Evolutionary conservation across 2,329 filamentous ascomycete species (phyloP).

Genomic region (Colletotrichum sp.): DNA sequence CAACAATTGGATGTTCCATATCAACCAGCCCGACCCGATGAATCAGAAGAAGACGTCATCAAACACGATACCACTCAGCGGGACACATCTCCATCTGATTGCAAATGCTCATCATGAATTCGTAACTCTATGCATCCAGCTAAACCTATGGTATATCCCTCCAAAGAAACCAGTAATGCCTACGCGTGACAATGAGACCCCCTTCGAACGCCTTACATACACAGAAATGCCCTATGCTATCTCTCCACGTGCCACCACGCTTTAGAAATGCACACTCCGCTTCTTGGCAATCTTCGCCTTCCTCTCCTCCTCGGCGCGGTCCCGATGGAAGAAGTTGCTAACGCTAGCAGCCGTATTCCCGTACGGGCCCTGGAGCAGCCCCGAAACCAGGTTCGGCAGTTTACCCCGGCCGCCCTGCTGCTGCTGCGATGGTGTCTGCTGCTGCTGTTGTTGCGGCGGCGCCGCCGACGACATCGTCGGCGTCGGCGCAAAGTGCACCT

Average conservation of each 20-base stretch:
- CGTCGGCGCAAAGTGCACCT: constrained; percentile 24
- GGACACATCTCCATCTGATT: too few species aligned
- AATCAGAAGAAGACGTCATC: background rate
- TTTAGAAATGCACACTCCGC: constrained; percentile 50
- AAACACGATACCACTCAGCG: fast-evolving
- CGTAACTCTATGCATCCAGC: background rate
- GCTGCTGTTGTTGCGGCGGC: constrained; percentile 16
- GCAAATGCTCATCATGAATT: background rate
- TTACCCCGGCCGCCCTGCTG: constrained; percentile 25
- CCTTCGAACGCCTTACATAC: background rate
- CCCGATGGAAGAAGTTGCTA: constrained; percentile 47
- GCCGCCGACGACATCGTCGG: constrained; percentile 3
- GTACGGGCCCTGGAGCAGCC: constrained; percentile 34
- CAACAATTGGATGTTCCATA: background rate
- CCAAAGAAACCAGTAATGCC: background rate
- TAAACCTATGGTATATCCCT: background rate
- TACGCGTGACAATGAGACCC: background rate
- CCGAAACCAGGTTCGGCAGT: constrained; percentile 31
- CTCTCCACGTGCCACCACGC: background rate
- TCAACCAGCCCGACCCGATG: too few species aligned
- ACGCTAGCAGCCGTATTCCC: constrained; percentile 47
- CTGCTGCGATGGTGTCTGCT: constrained; percentile 23
- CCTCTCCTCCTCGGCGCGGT: constrained; percentile 41
- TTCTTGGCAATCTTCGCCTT: constrained; percentile 51
- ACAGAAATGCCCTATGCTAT: background rate